Base-by-base conservation (phyloP, 208 protist genomes). In the Sergeia podlipaevii region DNA sequence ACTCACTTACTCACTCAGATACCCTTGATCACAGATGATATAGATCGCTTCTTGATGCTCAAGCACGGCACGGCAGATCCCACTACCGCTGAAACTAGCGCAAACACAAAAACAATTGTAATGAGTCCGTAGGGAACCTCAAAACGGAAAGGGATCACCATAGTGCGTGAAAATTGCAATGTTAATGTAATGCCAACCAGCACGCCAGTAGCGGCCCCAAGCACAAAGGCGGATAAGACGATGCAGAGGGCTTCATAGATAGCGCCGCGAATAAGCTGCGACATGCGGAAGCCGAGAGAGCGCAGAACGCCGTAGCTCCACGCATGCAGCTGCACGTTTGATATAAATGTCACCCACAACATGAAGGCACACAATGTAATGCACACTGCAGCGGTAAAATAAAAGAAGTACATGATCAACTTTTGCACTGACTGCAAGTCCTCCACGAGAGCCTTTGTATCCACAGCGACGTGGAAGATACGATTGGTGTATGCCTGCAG, bases 251-350 rank as follows among this genome's bases (percentile, higher is more conserved):
- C 86, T 65, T 98, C 96, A 75, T 97, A 98, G 32, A 98, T 63
- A 56, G 95, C 93, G 33, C 88, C 62, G 24, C 90, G 73, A n/a
- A 90, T 76, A 7, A 97, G 62, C 65, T 96, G 70, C 17, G 68
- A 63, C 18, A 74, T 81, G 28, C 54, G 69, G 29, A 98, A 89
- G 36, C 97, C 97, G 32, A 98, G 52, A 11, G 95, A 77, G 36
- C 96, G 68, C 3, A 98, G 69, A 4, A 98, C 91, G 44, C 92
- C 96, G 71, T 97, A 94, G 23, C 97, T 80, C 89, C 95, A 98
- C 29, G 71, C 58, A 60, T 98, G 97, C 32, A 98, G 86, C 48
- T 82, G 77, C 39, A 99, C 94, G 52, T 98, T 99, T 0, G 93
- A 66, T 26, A 84, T 86, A 72, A 99, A 99, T 0, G 91, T 97